Evolutionary conservation across 2,329 filamentous ascomycete species (phyloP), one percentile per base, ranked within the genome.

Genomic region (Phoma sp.): DNA sequence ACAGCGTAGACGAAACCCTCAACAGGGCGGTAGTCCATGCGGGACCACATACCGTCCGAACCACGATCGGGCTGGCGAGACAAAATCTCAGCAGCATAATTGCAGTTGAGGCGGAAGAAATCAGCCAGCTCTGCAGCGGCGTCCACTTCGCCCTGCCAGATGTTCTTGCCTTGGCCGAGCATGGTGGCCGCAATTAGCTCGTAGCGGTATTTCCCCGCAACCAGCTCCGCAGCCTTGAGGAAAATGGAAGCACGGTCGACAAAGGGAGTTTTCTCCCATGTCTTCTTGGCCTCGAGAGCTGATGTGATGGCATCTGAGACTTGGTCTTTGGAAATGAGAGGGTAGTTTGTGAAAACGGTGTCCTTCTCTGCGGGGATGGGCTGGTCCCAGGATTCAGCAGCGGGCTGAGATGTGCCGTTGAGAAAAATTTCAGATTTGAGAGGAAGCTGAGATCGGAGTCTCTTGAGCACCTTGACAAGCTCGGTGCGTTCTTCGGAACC

Each of bases 131-230:
- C 94, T 19, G 94, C 94, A 19, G 93, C 93, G 38, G 92, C 85
- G 76, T 97, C 94, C 61, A 97, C 96, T 82, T 98, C 94, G 19
- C 93, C 94, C 78, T 98, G 94, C 92, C 92, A 97, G 39, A 91
- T 92, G 76, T 96, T 97, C 85, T 97, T 97, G 68, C 94, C 94
- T 79, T 98, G 94, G 53, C 94, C 94, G 32, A 96, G 82, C 86
- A 97, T 96, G 19, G 94, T 96, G 40, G 92, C 87, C 8, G 94
- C 93, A 88, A 97, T 96, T 67, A 98, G 84, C 54, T 96, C 91
- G 78, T 96, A 96, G 70, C 94, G 86, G 79, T 98, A 97, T 80
- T 97, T 97, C 15, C 84, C 89, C 46, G 89, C 81, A 63, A 97
- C 86, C 61, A 98, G 82, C 74, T 97, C 93, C 31, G 94, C 93